Base-by-base conservation (phyloP, 805 yeast genomes). In the Barnettozyma siamensis region DNA sequence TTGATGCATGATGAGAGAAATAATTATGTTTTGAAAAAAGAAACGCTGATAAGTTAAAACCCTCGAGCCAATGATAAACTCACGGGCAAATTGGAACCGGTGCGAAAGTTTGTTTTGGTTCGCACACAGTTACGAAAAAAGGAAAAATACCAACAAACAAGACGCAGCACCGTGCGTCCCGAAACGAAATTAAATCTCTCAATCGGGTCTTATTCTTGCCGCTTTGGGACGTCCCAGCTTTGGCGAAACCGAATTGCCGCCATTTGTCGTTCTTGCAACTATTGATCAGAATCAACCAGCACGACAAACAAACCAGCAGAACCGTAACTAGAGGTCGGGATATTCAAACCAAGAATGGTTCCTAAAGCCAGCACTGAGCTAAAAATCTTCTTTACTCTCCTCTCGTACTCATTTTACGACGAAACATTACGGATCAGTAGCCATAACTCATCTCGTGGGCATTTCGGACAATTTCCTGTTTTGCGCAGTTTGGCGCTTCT, bases 51-150 rank as follows among this genome's bases (percentile, higher is more conserved):
- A 20, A n/a, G 29, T 26, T 26, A 15, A n/a, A 32, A 23, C 29
- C 30, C 38, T 31, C 23, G 42, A 39, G 32, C 43, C 40, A 41
- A 37, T 41, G 13, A 33, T 21, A 33, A 29, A 23, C 27, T 37
- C 24, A 37, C 44, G 41, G 44, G 33, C 38, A 24, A 29, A 23
- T 30, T 37, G 38, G 37, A 37, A 41, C 44, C 44, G 44, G 44
- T 19, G n/a, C 40, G 15, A 9, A 24, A 9, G 24, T 18, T 31
- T 18, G 40, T 31, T 37, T 23, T 17, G 32, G 31, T 37, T 31
- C 5, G 10, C 17, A 31, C 37, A 31, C 37, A 29, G 29, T 31
- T 30, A 33, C 43, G 40, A 36, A 41, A 41, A 37, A 29, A 26
- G 44, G 40, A 41, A 41, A 33, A 33, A 32, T 31, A 41, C 40